Evolutionary conservation across 2,329 filamentous ascomycete genomes (phyloP), one percentile per base, ranked within the genome.

Genomic region (Chaetoscypha palmicola): DNA sequence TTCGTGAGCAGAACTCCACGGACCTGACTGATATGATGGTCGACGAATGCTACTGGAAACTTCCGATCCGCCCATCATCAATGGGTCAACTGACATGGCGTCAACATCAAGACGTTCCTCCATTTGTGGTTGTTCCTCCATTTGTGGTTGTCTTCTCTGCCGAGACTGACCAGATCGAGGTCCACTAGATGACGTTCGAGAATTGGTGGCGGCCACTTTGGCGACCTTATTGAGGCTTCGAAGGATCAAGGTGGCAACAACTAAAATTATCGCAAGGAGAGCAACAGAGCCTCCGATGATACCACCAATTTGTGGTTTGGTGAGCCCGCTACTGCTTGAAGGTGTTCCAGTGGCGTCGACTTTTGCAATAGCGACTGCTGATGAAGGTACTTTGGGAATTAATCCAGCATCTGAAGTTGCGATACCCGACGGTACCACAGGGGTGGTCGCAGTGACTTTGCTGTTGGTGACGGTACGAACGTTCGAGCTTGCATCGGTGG

Each of bases 271-370:
- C 1, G 74, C 43, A 2, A 79, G 60, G 9, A 79, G 56, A 0
- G 64, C 66, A 2, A 73, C 61, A 10, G 69, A 69, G 1, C 72
- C 75, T 2, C 67, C 71, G 24, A 79, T 66, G 17, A 79, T 75
- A 2, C 76, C 76, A 2, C 70, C 74, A 2, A 79, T 61, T 20
- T 69, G 63, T n/a, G 51, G 37, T 5, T 47, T 56, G 17, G 54
- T 53, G 16, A 60, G 49, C 2, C 59, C 57, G 14, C 24, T 47
- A 12, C 41, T 48, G 22, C 20, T 44, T 65, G 17, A 74, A 7
- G 42, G 16, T 60, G 10, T 65, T 62, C 17, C 59, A 52, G 23
- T 59, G 52, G 33, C 62, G 55, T 7, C 49, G 51, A 16, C 48
- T 38, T 59, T 58, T 3, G 51, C 34, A 31, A 56, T 51, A 21